Percentiles rank a stretch among this genome's conserved stretches.
Evolutionary conservation across 371 early-diverging fungal genomes (phyloP).

Genomic region (Mortierella sp.): DNA sequence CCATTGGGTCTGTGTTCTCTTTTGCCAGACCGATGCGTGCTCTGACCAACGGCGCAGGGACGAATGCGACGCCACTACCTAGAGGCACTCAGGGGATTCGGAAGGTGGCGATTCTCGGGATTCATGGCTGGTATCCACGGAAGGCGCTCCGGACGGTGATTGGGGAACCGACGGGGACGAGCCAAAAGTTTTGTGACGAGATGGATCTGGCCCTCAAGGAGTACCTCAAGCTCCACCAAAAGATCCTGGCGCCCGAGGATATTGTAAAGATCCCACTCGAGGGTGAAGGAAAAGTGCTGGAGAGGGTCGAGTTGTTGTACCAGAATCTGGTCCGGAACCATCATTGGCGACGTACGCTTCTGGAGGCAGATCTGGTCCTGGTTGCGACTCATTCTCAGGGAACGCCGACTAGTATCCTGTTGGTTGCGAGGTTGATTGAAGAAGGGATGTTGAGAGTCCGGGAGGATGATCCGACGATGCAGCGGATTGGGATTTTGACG

Average conservation of each 20-base stretch:
- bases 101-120: constrained; percentile 74
- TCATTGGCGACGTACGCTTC: constrained; percentile 60
- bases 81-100: constrained; percentile 49
- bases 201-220: constrained; percentile 77
- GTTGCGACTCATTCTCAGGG: constrained; percentile 95
- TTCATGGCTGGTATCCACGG: constrained; percentile 93
- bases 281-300: constrained; percentile 90
- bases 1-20: constrained; percentile 26
- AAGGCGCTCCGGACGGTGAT: constrained; percentile 78
- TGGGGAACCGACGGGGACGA: constrained; percentile 95
- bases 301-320: constrained; percentile 84
- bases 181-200: constrained; percentile 86
- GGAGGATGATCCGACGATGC: constrained; percentile 63
- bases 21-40: not conserved
- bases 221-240: constrained; percentile 69
- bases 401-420: constrained; percentile 86
- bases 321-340: constrained; percentile 66
- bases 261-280: constrained; percentile 87
- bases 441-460: constrained; percentile 65
- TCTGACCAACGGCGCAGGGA: not conserved
- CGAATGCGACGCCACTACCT: not conserved
- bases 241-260: constrained; percentile 64
- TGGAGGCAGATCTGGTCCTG: constrained; percentile 84
- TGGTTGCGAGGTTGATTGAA: constrained; percentile 78
- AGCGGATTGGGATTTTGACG: constrained; percentile 82